Conservation (phyloP, 169 alveolate genomes). For the Eimeria sp. region DNA sequence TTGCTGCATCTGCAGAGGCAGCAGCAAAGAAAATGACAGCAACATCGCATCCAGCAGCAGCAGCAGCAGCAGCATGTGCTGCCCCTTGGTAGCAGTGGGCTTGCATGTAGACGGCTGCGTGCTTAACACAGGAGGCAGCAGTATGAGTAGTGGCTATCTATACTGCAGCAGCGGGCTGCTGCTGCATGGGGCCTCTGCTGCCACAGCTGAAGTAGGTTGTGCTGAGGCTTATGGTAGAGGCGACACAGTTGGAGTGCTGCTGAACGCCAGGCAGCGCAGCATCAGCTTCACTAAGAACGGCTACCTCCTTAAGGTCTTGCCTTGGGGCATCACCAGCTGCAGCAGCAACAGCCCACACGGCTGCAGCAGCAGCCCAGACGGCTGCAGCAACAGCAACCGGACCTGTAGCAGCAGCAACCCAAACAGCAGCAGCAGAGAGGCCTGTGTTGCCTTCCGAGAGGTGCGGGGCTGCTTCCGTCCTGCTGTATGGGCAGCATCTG, state of each 20-base stretch:
- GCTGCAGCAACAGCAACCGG: constrained; percentile 2
- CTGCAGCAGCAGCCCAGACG: neutral
- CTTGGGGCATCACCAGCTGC: constrained; percentile 9
- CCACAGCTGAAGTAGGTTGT: constrained; percentile 45
- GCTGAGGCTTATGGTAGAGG: constrained; percentile 80
- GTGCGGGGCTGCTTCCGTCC: constrained; percentile 81
- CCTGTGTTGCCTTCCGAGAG: constrained; percentile 23
- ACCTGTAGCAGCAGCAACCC: neutral
- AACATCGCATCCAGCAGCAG: neutral
- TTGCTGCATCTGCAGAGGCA: constrained; percentile 63
- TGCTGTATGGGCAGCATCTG: constrained; percentile 77
- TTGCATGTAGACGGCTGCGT: constrained; percentile 83
- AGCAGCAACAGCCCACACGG: neutral
- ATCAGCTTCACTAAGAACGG: constrained; percentile 85
- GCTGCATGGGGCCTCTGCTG: constrained; percentile 66
- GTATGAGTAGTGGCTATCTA: constrained; percentile 82
- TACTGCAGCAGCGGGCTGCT: constrained; percentile 82
- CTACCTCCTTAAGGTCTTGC: constrained; percentile 8
- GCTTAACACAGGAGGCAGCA: constrained; percentile 63
- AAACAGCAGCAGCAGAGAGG: constrained; percentile 2
- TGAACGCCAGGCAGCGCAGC: constrained; percentile 50
- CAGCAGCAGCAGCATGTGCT: neutral
- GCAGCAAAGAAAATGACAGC: neutral
- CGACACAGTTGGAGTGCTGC: constrained; percentile 84
- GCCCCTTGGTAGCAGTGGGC: constrained; percentile 78